Conservation (phyloP, 2,329 filamentous ascomycete species). For the Sporothrix curviconia region DNA sequence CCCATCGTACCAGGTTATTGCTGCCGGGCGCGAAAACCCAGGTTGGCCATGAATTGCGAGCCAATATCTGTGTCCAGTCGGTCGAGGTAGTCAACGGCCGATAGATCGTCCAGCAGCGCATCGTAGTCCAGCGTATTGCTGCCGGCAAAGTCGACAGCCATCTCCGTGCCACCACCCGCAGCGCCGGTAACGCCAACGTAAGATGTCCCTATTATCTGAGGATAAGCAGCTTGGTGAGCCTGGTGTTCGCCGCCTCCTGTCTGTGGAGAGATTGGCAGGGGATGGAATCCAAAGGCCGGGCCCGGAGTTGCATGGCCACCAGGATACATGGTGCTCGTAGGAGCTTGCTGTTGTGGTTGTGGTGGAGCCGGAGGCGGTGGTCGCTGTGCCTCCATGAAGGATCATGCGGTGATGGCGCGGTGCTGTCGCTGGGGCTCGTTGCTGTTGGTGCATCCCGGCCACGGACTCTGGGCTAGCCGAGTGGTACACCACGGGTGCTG, state of each 20-base stretch:
- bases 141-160: background rate
- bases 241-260: too few relatives aligned
- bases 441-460: background rate
- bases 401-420: background rate
- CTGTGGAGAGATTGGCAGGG: background rate
- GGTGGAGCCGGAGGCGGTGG: background rate
- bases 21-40: constrained; percentile 56
- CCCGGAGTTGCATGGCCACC: background rate
- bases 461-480: background rate
- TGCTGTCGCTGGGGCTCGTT: background rate
- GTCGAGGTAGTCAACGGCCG: constrained; percentile 44
- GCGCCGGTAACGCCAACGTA: too few relatives aligned
- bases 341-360: background rate
- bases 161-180: background rate
- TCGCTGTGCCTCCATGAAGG: background rate
- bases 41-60: constrained; percentile 59
- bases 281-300: background rate
- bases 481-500: background rate
- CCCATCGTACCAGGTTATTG: constrained; percentile 16
- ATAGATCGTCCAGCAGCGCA: constrained; percentile 45
- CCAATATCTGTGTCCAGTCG: constrained; percentile 42
- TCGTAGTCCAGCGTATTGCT: constrained; percentile 39
- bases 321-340: background rate
- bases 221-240: background rate
- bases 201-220: background rate